These are phyloP conservation scores for Globisporangium alternatum DNA, from an alignment of 352 stramenopile genomes.

Conservation along the genomic window DNA sequence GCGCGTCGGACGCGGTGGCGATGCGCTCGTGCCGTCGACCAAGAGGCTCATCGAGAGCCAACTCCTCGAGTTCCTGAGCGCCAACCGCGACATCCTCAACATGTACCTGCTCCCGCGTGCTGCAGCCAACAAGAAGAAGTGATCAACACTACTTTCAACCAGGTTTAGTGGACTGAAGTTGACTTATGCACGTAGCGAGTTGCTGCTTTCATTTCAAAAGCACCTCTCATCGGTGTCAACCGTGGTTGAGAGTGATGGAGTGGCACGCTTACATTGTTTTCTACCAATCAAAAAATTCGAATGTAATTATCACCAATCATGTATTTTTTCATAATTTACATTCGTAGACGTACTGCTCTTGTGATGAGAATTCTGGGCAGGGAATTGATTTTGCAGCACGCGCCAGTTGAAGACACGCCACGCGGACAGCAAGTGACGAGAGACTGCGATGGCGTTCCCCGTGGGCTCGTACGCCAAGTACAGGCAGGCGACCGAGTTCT, in stretches of 20 bases:
- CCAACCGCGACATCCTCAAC: constrained; percentile 71
- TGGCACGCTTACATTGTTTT: background rate
- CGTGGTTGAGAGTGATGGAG: background rate
- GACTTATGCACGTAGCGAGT: no score
- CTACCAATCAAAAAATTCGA: background rate
- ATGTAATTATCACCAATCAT: background rate
- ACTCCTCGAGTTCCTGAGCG: constrained; percentile 69
- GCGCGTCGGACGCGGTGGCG: constrained; percentile 62
- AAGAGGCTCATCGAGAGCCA: constrained; percentile 79
- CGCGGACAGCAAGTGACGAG: background rate
- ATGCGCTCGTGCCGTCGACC: constrained; percentile 56
- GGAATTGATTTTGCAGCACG: background rate
- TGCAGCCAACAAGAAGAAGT: constrained; percentile 18
- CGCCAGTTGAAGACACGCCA: background rate
- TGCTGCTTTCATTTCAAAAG: no score
- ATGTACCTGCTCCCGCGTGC: constrained; percentile 74
- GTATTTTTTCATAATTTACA: background rate
- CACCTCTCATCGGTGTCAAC: background rate
- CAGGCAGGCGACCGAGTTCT: constrained; percentile 20
- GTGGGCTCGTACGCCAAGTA: constrained; percentile 15
- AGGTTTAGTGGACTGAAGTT: no score
- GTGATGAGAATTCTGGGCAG: no score
- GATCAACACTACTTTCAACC: background rate
- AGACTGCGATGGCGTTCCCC: constrained; percentile 2
- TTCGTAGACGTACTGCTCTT: no score